Evolutionary conservation across 139 green algal species (phyloP), one percentile per base, ranked within the genome.

Genomic region (Tetraselmis striata): DNA sequence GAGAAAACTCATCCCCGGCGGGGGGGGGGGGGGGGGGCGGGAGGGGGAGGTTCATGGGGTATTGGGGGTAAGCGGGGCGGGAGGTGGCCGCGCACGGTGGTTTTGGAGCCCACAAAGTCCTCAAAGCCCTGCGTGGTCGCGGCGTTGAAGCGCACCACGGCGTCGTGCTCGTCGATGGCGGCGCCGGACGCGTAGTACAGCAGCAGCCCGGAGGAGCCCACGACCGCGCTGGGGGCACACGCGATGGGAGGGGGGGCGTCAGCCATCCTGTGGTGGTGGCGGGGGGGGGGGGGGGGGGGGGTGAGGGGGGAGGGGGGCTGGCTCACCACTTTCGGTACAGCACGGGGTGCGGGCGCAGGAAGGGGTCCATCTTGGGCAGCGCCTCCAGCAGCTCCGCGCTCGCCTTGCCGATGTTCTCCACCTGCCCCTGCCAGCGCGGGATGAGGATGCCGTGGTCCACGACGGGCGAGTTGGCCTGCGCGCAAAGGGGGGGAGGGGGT

Each of bases 91-190:
- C n/a, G n/a, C 22, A 82, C 79, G 2, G 79, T 77, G 31, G 79
- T 82, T 30, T 76, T 75, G 25, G 23, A 30, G 25, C 79, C 79
- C 30, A 82, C 79, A 24, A 82, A 82, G 32, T 80, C 76, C 25
- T 84, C 81, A 76, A 79, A 84, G 28, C 81, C 81, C 29, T 77
- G n/a, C 2, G 81, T 84, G 1, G 81, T 78, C 25, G 28, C 81
- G 30, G 74, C 81, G 76, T 84, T 84, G 81, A 84, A 84, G 79
- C 79, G 79, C 11, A 82, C 27, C 0, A 82, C 79, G n/a, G 80
- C 80, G 22, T 79, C 59, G 59, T 78, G 59, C 29, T 11, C 59
- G 80, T 83, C 80, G 80, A 83, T 83, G 5, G 28, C 80, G 18
- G 58, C 23, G 5, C 80, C 80, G 5, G 28, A 31, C 59, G 5